Evolutionary conservation across 352 stramenopile genomes (phyloP), one percentile per base, ranked within the genome.

Genomic region (Phytopythium litorale): DNA sequence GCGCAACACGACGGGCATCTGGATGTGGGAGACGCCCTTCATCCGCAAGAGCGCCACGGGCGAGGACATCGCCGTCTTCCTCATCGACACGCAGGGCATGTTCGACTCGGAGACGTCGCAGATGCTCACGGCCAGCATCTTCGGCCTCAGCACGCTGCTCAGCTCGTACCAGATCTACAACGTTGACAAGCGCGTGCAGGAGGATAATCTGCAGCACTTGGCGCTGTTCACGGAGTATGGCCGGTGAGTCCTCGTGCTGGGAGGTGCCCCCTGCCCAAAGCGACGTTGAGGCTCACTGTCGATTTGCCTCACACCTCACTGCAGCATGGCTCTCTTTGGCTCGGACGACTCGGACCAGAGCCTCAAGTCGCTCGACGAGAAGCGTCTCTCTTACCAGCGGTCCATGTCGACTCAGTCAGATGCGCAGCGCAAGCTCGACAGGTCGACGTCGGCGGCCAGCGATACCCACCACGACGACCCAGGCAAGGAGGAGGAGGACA

Each of bases 41-140:
- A 88, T 99, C 68, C 89, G 89, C 53, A 92, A 98, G 66, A 92
- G 88, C 56, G 68, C 80, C 28, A 82, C 76, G 23, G 86, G 84
- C 46, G 87, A 96, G 65, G 82, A 92, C 54, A 88, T 99, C 48
- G 97, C 97, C 2, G 87, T 99, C 19, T 88, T 99, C 30, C 58
- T 99, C 11, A 98, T 99, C 51, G 98, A 99, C 76, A 99, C 98
- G 12, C 98, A 99, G 76, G 98, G 98, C 46, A 99, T 99, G 95
- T 99, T 99, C 77, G 98, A 99, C 69, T 97, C 98, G 54, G 96
- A 99, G 75, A 99, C 97, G 35, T 98, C 94, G 54, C 98, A 99
- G 86, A 96, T 97, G 70, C 87, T 99, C 51, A 99, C 97, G 25
- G 94, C 97, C 5, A 98, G 89, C 65, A 99, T 99, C 75, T 99